Evolutionary conservation across 306 rosid species (phyloP), one percentile per base, ranked within the genome.

Genomic region (Begonia fuchsioides): DNA sequence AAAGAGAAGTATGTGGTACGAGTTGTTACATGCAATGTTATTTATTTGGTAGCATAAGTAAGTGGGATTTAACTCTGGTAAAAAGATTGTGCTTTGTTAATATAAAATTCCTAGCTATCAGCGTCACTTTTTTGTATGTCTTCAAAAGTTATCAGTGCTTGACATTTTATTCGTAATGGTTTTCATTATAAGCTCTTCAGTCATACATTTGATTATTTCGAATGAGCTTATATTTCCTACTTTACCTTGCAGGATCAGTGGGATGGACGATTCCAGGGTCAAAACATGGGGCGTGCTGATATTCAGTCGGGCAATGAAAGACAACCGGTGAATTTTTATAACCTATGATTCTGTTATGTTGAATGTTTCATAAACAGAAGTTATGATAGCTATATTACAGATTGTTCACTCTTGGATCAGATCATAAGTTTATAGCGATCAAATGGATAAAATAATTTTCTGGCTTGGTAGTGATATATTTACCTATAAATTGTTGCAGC

Each of bases 301-400:
- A n/a, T n/a, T n/a, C n/a, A n/a, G n/a, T n/a, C n/a, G n/a, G n/a
- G 90, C 51, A 80, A 70, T 49, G 82, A 67, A 62, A 79, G 94
- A 63, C 86, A 70, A 20, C 76, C 59, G 84, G 96, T 87, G 67
- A 66, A 70, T 60, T n/a, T 59, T 45, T 40, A 44, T 51, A 35
- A 17, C 10, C 50, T 14, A 2, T 16, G 17, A 16, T 38, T 35
- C 17, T 32, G 47, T 16, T n/a, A 38, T 18, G 8, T 16, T 14
- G 38, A 17, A 44, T 16, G 10, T 13, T 38, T 8, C 32, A 41
- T 11, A 13, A 45, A 7, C 16, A 43, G 53, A 51, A 50, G 13
- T 49, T 54, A 11, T 60, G 51, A 39, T 26, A 26, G 18, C 12
- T 47, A n/a, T 13, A 44, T 13, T 32, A 17, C 40, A 13, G 12